phyloP scores from a whole-genome alignment of 1,284 basidiomycete genomes.

The Rhodotorula sp. region DNA sequence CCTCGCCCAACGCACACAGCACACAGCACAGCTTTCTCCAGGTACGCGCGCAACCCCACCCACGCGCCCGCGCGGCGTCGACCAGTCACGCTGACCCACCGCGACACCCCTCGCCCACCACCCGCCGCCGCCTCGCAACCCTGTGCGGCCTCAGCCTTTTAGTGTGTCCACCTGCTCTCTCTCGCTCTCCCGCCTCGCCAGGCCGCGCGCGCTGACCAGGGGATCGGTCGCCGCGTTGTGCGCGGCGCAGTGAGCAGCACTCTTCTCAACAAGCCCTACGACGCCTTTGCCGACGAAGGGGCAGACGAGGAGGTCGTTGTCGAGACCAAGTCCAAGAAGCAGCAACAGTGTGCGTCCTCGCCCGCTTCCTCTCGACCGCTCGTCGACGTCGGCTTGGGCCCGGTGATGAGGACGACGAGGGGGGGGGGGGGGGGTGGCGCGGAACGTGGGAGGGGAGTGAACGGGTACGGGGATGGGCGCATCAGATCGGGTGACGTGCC shows the following conservation, averaged over 20 bases:
- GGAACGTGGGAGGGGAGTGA: too few relatives aligned
- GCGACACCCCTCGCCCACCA: not conserved
- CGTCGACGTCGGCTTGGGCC: too few relatives aligned
- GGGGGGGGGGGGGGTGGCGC: not conserved
- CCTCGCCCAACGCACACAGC: not conserved
- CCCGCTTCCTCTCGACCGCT: not conserved
- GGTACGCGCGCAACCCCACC: not conserved
- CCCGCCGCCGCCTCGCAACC: too few relatives aligned
- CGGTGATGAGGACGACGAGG: not conserved
- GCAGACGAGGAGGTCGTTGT: slow-evolving; percentile 29
- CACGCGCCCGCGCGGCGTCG: not conserved
- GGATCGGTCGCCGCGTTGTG: not conserved
- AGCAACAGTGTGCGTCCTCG: not conserved
- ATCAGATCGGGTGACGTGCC: too few relatives aligned
- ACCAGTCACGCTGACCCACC: not conserved
- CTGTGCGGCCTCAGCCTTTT: not conserved
- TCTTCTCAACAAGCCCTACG: slow-evolving; percentile 43
- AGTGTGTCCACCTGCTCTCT: slow-evolving; percentile 2
- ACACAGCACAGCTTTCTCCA: too few relatives aligned
- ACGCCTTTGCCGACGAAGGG: slow-evolving; percentile 43
- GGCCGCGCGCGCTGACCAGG: not conserved
- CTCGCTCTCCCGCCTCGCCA: too few relatives aligned
- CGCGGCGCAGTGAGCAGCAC: slow-evolving; percentile 23
- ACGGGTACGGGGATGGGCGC: too few relatives aligned
- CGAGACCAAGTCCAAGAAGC: slow-evolving; percentile 27